phyloP scores from a whole-genome alignment of 306 rosid species.

The Ormosia semicastrata region DNA sequence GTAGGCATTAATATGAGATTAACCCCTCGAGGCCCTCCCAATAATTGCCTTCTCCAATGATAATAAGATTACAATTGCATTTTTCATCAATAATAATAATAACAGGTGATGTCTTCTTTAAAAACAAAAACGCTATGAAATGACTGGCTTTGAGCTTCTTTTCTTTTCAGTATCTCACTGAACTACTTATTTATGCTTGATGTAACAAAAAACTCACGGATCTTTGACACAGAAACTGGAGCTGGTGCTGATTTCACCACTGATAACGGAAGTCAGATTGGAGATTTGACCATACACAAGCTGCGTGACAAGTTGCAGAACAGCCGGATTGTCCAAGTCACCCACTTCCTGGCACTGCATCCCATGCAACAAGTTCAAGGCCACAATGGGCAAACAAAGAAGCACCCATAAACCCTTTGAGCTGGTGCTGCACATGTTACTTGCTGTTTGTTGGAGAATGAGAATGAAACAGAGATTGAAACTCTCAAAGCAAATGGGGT shows the following conservation, averaged over 20 bases:
- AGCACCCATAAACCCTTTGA: background rate
- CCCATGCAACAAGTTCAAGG: background rate
- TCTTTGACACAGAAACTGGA: slow-evolving; percentile 67
- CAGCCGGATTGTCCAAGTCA: slow-evolving; percentile 48
- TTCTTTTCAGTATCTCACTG: background rate
- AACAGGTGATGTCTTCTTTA: no score
- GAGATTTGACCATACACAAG: slow-evolving; percentile 45
- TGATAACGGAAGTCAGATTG: slow-evolving; percentile 52
- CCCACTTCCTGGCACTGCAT: slow-evolving; percentile 40
- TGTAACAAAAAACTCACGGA: slow-evolving; percentile 44
- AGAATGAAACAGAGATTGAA: background rate
- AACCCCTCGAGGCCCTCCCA: no score
- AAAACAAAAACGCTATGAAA: no score
- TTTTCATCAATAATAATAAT: no score
- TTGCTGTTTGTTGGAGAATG: background rate
- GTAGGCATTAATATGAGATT: no score
- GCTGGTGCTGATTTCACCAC: slow-evolving; percentile 35
- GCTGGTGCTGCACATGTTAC: background rate
- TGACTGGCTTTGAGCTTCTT: background rate
- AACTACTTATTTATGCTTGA: background rate
- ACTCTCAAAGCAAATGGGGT: background rate
- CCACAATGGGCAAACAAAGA: background rate
- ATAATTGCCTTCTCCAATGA: no score
- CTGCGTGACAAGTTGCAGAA: slow-evolving; percentile 43
- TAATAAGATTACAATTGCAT: background rate